Conservation (phyloP, 176 grass and related monocot species). For the Chloris gayana region DNA sequence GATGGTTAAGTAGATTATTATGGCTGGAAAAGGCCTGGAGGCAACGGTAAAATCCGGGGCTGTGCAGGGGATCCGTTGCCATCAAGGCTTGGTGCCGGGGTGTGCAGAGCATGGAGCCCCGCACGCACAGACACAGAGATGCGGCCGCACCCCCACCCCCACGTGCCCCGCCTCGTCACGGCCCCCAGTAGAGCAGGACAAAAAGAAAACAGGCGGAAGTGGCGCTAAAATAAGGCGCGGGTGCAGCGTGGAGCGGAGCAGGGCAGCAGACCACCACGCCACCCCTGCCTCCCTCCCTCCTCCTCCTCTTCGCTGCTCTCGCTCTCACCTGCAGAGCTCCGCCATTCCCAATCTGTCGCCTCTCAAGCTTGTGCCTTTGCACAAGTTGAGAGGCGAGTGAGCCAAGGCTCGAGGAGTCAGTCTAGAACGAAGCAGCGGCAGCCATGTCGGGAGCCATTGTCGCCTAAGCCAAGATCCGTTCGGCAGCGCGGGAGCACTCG, state of each 20-base stretch:
- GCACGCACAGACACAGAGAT: not conserved
- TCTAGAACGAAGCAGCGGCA: not conserved
- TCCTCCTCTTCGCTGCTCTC: not conserved
- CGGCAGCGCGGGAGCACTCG: not conserved
- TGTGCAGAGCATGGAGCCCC: slow-evolving; percentile 17
- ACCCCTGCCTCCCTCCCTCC: not conserved
- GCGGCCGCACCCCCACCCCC: slow-evolving; percentile 9
- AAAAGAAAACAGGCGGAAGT: slow-evolving; percentile 45
- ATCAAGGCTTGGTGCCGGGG: not conserved
- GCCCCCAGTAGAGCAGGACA: slow-evolving; percentile 42
- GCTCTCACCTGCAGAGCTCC: no score
- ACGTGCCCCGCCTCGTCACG: slow-evolving; percentile 44
- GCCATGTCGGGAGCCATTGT: not conserved
- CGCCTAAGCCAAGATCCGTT: slow-evolving; percentile 34
- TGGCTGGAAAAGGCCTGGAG: not conserved
- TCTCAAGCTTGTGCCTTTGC: not conserved
- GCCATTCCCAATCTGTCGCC: not conserved
- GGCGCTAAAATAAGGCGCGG: slow-evolving; percentile 49
- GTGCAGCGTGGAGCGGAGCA: not conserved
- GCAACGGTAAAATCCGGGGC: slow-evolving; percentile 30
- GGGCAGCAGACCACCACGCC: slow-evolving; percentile 43
- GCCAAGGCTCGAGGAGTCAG: not conserved
- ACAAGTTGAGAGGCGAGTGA: slow-evolving; percentile 11
- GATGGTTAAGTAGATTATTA: not conserved
- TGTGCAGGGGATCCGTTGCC: slow-evolving; percentile 21